Evolutionary conservation across 2,329 filamentous ascomycete genomes (phyloP).

Genomic region (Colletotrichum ledebouriae): DNA sequence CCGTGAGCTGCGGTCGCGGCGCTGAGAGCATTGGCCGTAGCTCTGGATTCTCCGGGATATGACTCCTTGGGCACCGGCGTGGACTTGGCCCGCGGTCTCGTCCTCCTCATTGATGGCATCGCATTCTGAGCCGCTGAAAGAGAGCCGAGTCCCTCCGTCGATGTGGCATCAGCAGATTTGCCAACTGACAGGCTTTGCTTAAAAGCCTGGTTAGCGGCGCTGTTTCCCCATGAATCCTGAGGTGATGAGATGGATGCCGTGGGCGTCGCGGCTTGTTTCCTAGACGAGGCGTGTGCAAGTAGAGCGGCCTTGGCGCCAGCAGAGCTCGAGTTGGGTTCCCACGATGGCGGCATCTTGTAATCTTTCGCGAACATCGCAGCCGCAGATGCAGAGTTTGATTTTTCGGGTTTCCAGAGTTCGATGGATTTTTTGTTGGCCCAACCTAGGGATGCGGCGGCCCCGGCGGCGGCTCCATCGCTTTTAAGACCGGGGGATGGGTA

Average conservation of each 20-base stretch:
- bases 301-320: constrained; percentile 82
- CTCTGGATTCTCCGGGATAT: constrained; percentile 70
- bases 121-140: constrained; percentile 83
- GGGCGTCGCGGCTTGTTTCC: constrained; percentile 54
- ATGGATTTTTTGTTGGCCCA: constrained; percentile 77
- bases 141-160: constrained; percentile 63
- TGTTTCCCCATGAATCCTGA: constrained; percentile 68
- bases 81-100: constrained; percentile 74
- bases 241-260: constrained; percentile 58
- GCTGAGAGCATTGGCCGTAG: constrained; percentile 76
- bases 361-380: constrained; percentile 58
- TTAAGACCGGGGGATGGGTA: constrained; percentile 77
- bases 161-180: constrained; percentile 51
- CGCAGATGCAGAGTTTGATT: constrained; percentile 63
- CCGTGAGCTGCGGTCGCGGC: constrained; percentile 79
- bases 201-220: constrained; percentile 79
- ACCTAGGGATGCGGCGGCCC: constrained; percentile 80
- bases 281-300: constrained; percentile 61
- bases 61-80: constrained; percentile 64
- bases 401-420: constrained; percentile 76
- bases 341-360: constrained; percentile 62
- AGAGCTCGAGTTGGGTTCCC: constrained; percentile 73
- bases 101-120: constrained; percentile 64
- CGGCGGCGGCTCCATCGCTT: constrained; percentile 72
- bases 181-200: constrained; percentile 53